Conservation (phyloP, 352 stramenopile species). For the Phytophthora tentaculata region DNA sequence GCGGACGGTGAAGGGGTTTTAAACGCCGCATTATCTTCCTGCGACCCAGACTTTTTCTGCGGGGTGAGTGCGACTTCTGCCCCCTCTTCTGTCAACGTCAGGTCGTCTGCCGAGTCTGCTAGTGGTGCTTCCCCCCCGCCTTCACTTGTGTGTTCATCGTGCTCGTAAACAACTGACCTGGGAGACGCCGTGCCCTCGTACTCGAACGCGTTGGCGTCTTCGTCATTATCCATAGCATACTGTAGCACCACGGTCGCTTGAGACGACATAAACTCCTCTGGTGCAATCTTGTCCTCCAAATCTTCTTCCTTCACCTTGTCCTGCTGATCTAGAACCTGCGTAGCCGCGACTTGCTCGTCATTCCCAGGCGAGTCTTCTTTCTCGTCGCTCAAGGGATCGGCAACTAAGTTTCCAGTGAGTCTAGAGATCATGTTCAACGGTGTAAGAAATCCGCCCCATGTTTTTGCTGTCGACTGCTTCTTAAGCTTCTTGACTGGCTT, state of each 20-base stretch:
- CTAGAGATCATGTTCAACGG: constrained; percentile 10
- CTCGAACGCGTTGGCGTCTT: constrained; percentile 40
- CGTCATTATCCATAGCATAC: constrained; percentile 32
- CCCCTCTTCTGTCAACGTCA: constrained; percentile 7
- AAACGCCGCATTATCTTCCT: constrained; percentile 5
- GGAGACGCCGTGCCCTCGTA: constrained; percentile 34
- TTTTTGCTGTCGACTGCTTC: constrained; percentile 8
- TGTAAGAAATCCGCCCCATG: constrained; percentile 7
- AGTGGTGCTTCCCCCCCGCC: neutral
- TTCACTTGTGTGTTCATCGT: neutral
- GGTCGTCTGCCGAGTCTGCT: constrained; percentile 1
- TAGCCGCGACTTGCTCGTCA: constrained; percentile 14
- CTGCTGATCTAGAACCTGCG: constrained; percentile 18
- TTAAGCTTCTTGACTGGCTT: constrained; percentile 8
- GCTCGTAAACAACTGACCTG: neutral
- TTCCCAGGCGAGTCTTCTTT: constrained; percentile 12
- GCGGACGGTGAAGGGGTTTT: constrained; percentile 24
- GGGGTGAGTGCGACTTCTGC: constrained; percentile 18
- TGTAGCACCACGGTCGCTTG: constrained; percentile 37
- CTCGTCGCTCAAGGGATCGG: constrained; percentile 9
- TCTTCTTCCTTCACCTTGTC: constrained; percentile 13
- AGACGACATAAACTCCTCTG: constrained; percentile 32
- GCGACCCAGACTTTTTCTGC: constrained; percentile 4
- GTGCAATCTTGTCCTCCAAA: constrained; percentile 9
- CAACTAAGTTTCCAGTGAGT: constrained; percentile 1